phyloP scores from a whole-genome alignment of 2,329 filamentous ascomycete genomes.

The Claviceps arundinis region DNA sequence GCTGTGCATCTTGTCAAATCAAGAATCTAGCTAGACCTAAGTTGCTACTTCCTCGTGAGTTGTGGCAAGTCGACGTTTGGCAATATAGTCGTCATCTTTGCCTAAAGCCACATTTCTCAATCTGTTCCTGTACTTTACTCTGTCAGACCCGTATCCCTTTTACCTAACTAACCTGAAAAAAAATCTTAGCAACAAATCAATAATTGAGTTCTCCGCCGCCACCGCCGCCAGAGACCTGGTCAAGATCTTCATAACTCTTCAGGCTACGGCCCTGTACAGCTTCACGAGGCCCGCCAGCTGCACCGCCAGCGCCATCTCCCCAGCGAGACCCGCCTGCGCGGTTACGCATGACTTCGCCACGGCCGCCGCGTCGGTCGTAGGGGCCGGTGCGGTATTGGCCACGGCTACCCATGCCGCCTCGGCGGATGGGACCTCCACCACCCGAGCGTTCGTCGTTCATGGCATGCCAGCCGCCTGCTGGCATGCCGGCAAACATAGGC shows the following conservation, averaged over 20 bases:
- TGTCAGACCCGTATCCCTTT: background rate
- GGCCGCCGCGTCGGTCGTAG: constrained; percentile 55
- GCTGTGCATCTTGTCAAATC: background rate
- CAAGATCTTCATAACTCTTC: constrained; percentile 95
- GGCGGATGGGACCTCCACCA: constrained; percentile 50
- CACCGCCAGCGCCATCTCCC: constrained; percentile 63
- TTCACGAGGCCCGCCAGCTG: constrained; percentile 73
- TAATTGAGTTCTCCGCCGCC: constrained; percentile 85
- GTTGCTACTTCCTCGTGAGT: background rate
- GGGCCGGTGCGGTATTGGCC: constrained; percentile 54
- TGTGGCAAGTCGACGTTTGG: background rate
- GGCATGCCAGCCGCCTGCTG: constrained; percentile 36
- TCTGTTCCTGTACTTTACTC: background rate
- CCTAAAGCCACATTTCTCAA: background rate
- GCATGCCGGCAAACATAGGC: constrained; percentile 41
- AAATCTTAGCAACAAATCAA: constrained; percentile 22
- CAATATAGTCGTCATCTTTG: background rate
- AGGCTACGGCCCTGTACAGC: constrained; percentile 84
- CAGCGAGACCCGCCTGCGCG: constrained; percentile 44
- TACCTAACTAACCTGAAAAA: constrained; percentile 17
- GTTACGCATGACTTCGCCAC: constrained; percentile 38
- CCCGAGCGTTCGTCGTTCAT: constrained; percentile 43
- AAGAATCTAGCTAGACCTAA: background rate
- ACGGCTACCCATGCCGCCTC: constrained; percentile 41
- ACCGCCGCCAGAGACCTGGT: constrained; percentile 61